Evolutionary conservation across 495 filamentous ascomycete species (phyloP).

Genomic region (Hyaloscypha hepaticicola): DNA sequence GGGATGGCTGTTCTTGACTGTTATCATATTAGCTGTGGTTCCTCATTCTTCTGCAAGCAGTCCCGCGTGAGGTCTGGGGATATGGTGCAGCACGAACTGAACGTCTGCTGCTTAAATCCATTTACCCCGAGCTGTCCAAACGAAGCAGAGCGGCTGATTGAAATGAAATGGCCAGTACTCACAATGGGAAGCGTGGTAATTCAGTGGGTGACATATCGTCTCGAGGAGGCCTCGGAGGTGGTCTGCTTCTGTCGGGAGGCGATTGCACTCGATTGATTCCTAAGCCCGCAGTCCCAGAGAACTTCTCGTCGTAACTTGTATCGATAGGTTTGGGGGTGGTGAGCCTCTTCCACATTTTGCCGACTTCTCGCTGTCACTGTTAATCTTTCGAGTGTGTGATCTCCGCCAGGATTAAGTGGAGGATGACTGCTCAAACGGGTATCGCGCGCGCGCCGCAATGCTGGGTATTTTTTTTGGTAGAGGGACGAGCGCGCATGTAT

Average conservation of each 20-base stretch:
- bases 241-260: slow-evolving; percentile 8
- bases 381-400: slow-evolving; percentile 19
- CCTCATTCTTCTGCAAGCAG: neutral
- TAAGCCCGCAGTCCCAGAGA: slow-evolving; percentile 8
- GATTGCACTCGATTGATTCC: slow-evolving; percentile 11
- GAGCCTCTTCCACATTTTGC: slow-evolving; percentile 33
- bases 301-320: slow-evolving; percentile 14
- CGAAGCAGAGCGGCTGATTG: neutral
- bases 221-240: slow-evolving; percentile 16
- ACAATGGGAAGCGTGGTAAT: slow-evolving; percentile 26
- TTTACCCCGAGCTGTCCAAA: slow-evolving; percentile 8
- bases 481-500: neutral
- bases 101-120: slow-evolving; percentile 12
- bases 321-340: slow-evolving; percentile 22
- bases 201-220: slow-evolving; percentile 17
- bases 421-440: neutral
- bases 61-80: neutral
- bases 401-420: slow-evolving; percentile 9
- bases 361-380: slow-evolving; percentile 3
- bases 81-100: slow-evolving; percentile 10
- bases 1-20: slow-evolving; percentile 15
- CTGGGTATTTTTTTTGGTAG: neutral
- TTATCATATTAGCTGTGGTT: slow-evolving; percentile 12
- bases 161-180: slow-evolving; percentile 14
- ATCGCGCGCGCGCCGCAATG: neutral